These are phyloP conservation scores for Suhomyces wounanorum DNA, from an alignment of 1,139 yeast genomes.

Conservation along the genomic window DNA sequence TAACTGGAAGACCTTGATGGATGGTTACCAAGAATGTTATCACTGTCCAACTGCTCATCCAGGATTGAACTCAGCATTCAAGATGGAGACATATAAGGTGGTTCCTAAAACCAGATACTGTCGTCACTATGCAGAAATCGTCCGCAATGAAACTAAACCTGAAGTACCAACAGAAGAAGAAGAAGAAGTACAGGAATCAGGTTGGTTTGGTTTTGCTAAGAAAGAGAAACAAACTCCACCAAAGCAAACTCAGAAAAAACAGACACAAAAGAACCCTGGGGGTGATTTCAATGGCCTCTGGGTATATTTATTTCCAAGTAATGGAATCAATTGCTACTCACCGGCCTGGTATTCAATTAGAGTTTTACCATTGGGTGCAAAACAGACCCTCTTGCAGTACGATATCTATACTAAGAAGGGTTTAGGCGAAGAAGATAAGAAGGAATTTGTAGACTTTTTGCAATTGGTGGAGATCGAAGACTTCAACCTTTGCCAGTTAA, in stretches of 20 bases:
- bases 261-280: slow-evolving; percentile 47
- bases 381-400: slow-evolving; percentile 57
- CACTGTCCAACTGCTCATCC: slow-evolving; percentile 71
- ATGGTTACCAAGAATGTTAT: slow-evolving; percentile 67
- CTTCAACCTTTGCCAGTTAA: slow-evolving; percentile 56
- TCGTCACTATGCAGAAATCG: slow-evolving; percentile 78
- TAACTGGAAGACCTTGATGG: slow-evolving; percentile 69
- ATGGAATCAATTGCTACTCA: slow-evolving; percentile 63
- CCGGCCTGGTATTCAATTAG: slow-evolving; percentile 68
- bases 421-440: slow-evolving; percentile 48
- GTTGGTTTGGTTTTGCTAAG: slow-evolving; percentile 53
- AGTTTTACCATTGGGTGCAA: slow-evolving; percentile 55
- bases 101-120: slow-evolving; percentile 60
- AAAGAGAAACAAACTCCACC: slow-evolving; percentile 23
- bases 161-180: slow-evolving; percentile 60
- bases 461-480: slow-evolving; percentile 64
- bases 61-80: slow-evolving; percentile 56
- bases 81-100: slow-evolving; percentile 65
- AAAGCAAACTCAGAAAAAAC: slow-evolving; percentile 3
- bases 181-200: slow-evolving; percentile 64
- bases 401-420: slow-evolving; percentile 66
- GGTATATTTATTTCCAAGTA: slow-evolving; percentile 60
- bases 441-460: slow-evolving; percentile 62
- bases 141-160: slow-evolving; percentile 74
- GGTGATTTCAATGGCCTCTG: slow-evolving; percentile 63